Evolutionary conservation across 164 flowering plant species (phyloP), one percentile per base, ranked within the genome.

Genomic region (Echeveria elegans): DNA sequence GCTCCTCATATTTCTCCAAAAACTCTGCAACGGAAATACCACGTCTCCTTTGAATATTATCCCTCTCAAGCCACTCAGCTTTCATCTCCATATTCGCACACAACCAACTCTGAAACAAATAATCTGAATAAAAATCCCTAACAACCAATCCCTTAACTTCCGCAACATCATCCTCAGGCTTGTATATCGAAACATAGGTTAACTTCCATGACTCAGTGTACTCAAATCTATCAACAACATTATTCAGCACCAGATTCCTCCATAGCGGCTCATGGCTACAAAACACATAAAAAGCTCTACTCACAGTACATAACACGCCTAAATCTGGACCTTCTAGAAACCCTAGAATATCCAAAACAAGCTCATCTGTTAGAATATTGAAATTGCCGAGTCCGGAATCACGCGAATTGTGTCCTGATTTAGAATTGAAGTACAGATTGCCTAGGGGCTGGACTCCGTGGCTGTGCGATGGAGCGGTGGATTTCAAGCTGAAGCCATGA

Each of bases 41-140:
- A 31, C 72, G 79, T 66, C 79, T 85, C 72, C 97, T 45, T 23
- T 73, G 69, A 30, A 95, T 88, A 72, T 85, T 95, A 78, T 95
- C 97, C 69, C 91, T 86, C 59, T 85, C 84, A 7, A 95, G 84
- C 99, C 99, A 92, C 52, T 95, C 94, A 0, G 79, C 81, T 72
- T 84, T 92, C 96, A 95, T 92, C 79, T 88, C 99, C 62, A 95
- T 90, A 76, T 78, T 91, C 19, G 96, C 96, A 81, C 99, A 95
- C 2, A 95, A 78, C 97, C 99, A 95, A 66, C 99, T 95, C 76
- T 92, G 99, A 63, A 95, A 95, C 70, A 92, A 80, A 80, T 92
- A 95, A 77, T 95, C 97, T 31, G 97, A 91, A 72, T 88, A 94
- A 69, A 94, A 94, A 50, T 91, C 90, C 70, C 94, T 78, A 34